phyloP scores from a whole-genome alignment of 2,329 filamentous ascomycete genomes.

The Pseudogymnoascus sp. region DNA sequence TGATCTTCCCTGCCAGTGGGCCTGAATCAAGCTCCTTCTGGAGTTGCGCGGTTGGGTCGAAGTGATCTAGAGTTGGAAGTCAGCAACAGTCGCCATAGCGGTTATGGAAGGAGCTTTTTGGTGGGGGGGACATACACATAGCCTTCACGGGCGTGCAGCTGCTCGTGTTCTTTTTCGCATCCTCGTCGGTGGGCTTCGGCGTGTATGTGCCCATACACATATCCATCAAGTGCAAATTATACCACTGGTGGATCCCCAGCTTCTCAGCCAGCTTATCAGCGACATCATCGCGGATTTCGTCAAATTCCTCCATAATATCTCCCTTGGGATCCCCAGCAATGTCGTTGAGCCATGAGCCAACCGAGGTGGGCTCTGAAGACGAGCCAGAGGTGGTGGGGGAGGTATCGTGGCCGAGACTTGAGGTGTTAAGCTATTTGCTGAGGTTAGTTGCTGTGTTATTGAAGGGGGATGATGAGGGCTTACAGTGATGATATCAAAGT shows the following conservation, averaged over 20 bases:
- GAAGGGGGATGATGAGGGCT: constrained; percentile 14
- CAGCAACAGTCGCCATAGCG: not conserved
- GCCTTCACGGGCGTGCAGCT: constrained; percentile 44
- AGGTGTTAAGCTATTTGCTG: constrained; percentile 43
- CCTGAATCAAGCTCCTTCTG: constrained; percentile 38
- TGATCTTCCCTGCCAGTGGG: constrained; percentile 28
- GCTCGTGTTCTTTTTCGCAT: constrained; percentile 42
- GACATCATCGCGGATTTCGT: constrained; percentile 30
- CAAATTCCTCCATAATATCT: constrained; percentile 18
- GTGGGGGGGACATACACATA: constrained; percentile 32
- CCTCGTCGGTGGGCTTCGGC: constrained; percentile 26
- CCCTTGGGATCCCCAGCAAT: constrained; percentile 25
- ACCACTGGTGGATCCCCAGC: constrained; percentile 51
- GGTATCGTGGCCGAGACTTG: constrained; percentile 37
- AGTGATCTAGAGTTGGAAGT: constrained; percentile 30
- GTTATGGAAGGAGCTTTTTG: not conserved
- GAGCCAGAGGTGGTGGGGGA: constrained; percentile 17
- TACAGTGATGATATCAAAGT: constrained; percentile 48
- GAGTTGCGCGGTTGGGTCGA: constrained; percentile 44
- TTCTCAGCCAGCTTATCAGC: constrained; percentile 34
- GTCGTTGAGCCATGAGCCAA: constrained; percentile 16
- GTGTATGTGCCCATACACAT: constrained; percentile 43
- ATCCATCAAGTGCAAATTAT: constrained; percentile 50
- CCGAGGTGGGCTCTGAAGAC: constrained; percentile 20
- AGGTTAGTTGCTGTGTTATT: not conserved